Base-by-base conservation (phyloP, 169 alveolate genomes). In the Plasmodium vinckei region DNA sequence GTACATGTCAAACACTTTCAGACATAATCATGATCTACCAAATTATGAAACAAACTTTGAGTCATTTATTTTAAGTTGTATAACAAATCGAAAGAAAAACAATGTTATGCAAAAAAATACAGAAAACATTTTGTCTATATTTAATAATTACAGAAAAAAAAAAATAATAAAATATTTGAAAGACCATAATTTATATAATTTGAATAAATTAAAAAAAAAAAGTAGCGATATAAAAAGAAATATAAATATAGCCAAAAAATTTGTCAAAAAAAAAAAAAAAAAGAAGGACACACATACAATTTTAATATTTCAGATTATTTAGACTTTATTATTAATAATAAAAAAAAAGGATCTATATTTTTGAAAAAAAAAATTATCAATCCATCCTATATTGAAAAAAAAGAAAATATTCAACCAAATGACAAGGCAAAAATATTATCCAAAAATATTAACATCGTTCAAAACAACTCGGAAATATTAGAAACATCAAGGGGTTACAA, bases 141-240 rank as follows among this genome's bases (percentile, higher is more conserved):
- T 82, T 61, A 82, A 82, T 59, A 82, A 82, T 27, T 60, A 21
- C 49, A 82, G 90, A 67, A 82, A 82, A 69, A 57, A 61, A 5
- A 87, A 65, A 21, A 87, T 87, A 27, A 54, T 73, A 5, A 72
- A 87, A n/a, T 87, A 87, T 73, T 87, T 73, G 39, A 67, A 87
- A 61, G 57, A 51, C 17, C 23, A 87, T 72, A 87, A 87, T 72
- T 87, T 73, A 27, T 73, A 87, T 72, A 73, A 73, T 33, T 6
- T 64, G 19, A 87, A 73, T 42, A 73, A 73, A 47, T 65, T 68
- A 59, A 73, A 69, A 57, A 82, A 47, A 61, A 65, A 53, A 67
- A 54, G 68, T 60, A 82, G 68, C 54, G 68, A 82, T 67, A 65
- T 73, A n/a, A 87, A 87, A 87, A 87, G 92, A 56, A 87, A 64